phyloP scores from a whole-genome alignment of 2,329 filamentous ascomycete genomes.

The Huntiella bhutanensis region DNA sequence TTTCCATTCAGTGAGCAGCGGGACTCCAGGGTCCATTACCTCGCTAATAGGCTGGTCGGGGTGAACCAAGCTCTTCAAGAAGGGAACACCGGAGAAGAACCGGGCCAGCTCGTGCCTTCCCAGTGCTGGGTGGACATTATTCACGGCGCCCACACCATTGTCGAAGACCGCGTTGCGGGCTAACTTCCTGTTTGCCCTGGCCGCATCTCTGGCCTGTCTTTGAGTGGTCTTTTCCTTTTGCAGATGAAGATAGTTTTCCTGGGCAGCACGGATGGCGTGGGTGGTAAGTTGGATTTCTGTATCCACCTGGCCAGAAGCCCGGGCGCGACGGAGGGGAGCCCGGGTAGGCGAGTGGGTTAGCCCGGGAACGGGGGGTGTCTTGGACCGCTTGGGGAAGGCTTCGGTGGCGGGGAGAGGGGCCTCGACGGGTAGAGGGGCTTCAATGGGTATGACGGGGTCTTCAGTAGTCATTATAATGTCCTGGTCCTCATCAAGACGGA shows the following conservation, averaged over 20 bases:
- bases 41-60: background rate
- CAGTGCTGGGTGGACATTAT: conserved; percentile 8
- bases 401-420: conserved; percentile 21
- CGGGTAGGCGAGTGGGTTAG: conserved; percentile 7
- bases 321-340: conserved; percentile 13
- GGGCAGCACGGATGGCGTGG: conserved; percentile 16
- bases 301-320: conserved; percentile 15
- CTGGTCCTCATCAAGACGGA: conserved; percentile 13
- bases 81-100: conserved; percentile 25
- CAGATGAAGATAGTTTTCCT: conserved; percentile 29
- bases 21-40: background rate
- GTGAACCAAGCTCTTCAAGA: conserved; percentile 15
- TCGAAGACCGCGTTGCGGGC: conserved; percentile 17
- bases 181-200: conserved; percentile 22
- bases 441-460: conserved; percentile 12
- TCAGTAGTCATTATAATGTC: conserved; percentile 4
- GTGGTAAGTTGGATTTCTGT: conserved; percentile 14
- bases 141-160: conserved; percentile 21
- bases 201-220: conserved; percentile 16
- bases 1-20: background rate
- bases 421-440: conserved; percentile 21
- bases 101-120: conserved; percentile 24
- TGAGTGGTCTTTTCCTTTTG: conserved; percentile 26
- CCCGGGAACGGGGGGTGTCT: conserved; percentile 15
- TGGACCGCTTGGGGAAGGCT: conserved; percentile 15